Evolutionary conservation across 306 rosid genomes (phyloP), one percentile per base, ranked within the genome.

Genomic region (Quillaja saponaria): DNA sequence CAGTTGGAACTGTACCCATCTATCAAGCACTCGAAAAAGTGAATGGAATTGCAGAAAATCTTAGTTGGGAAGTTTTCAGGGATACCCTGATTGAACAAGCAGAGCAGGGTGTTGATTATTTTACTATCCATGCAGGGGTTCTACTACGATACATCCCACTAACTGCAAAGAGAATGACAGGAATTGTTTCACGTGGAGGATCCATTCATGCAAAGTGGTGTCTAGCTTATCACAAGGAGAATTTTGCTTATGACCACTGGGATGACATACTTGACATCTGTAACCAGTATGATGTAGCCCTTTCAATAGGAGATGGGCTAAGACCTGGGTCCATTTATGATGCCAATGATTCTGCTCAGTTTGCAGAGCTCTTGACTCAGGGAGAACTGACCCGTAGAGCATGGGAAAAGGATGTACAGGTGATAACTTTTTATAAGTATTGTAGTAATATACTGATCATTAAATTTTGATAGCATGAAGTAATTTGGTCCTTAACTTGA

Each of bases 121-220:
- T 94, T 86, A 94, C 99, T 52, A 94, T 94, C 67, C 99, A 94
- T 73, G 99, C 99, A 2, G 99, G 97, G 64, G 97, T 90, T 67
- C 86, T 94, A 55, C 91, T 94, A 14, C 81, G 97, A 42, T 94
- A 90, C 69, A 85, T 94, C 78, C 99, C 99, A 49, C 76, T 94
- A 66, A 94, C 99, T 40, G 99, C 99, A 3, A 94, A 80, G 74
- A 89, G 97, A 60, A 89, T 94, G 99, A 94, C 99, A 1, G 97
- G 99, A 68, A 94, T 94, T 58, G 99, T 94, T 35, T 94, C 99
- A 0, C 88, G 99, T 34, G 99, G 99, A 51, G 99, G 99, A 61
- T 94, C 97, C 20, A 94, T 94, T 70, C 99, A 94, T 78, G 99
- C 99, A 66, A 94, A 94, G 74, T 94, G 99, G 99, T 94, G 97